Evolutionary conservation across 768 basidiomycete genomes (phyloP), one percentile per base, ranked within the genome.

Genomic region (Udeniomyces megalosporus): DNA sequence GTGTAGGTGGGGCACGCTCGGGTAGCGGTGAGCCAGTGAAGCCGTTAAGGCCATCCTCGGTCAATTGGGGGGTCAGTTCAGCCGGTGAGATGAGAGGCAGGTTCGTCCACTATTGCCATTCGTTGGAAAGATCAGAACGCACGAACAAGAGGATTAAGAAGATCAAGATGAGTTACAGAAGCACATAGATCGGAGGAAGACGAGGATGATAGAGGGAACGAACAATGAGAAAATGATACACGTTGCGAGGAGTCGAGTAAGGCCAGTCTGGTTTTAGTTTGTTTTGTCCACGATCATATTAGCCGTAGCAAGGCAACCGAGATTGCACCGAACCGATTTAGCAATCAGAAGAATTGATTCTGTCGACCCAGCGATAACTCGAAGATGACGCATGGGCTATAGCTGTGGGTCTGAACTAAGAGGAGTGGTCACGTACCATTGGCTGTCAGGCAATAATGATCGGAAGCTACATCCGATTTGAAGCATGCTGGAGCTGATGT

Each of bases 221-320:
- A 46, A 57, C 34, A 11, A 55, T 52, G 28, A 44, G 54, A 32
- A 60, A 31, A 42, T 35, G 53, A 22, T 45, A 44, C 20, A 52
- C 58, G 7, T 35, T 35, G 56, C 11, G 49, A 77, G 58, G 68
- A 84, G 85, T 81, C 7, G 85, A 88, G 72, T 91, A 91, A 0
- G 88, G 88, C 88, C 88, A 91, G 70, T 88, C 86, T 69, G 89
- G 88, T 68, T 77, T 82, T 50, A 84, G 84, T 65, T 88, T n/a
- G n/a, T n/a, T n/a, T n/a, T n/a, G n/a, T n/a, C 81, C 68, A 82
- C 84, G 66, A 86, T 74, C 57, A 80, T 75, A 38, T 80, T 75
- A n/a, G 20, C 26, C 28, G 31, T 22, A 26, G 8, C 32, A 28
- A 28, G 48, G 47, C n/a, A 22, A 0, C 31, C 10, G 42, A 20